These are phyloP conservation scores for Helichrysum umbraculigerum DNA, from an alignment of 129 eudicot species.

Conservation along the genomic window DNA sequence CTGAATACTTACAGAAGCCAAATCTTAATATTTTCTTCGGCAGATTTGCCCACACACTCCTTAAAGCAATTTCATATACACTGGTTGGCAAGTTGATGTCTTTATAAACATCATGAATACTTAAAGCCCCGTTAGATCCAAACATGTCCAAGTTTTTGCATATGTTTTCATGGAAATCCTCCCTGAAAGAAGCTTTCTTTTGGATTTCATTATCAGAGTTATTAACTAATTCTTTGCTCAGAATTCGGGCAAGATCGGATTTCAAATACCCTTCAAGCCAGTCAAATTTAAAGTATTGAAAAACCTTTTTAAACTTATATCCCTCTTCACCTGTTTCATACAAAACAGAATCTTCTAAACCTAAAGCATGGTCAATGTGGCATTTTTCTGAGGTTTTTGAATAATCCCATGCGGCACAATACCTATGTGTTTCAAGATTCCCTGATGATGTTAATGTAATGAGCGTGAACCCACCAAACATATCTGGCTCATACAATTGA, in stretches of 20 bases:
- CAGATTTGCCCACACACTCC: conserved; percentile 46
- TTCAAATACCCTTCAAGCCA: conserved; percentile 46
- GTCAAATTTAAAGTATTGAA: conserved; percentile 43
- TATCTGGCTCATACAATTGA: conserved; percentile 35
- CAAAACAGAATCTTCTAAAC: conserved; percentile 43
- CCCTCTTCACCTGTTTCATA: conserved; percentile 39
- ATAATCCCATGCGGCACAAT: conserved; percentile 53
- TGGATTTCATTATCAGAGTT: conserved; percentile 7
- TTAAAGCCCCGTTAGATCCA: conserved; percentile 27
- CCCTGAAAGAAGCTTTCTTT: conserved; percentile 16
- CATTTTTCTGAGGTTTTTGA: conserved; percentile 30
- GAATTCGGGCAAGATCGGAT: conserved; percentile 31
- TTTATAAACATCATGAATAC: conserved; percentile 36
- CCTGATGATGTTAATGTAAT: conserved; percentile 67
- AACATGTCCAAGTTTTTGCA: conserved; percentile 47
- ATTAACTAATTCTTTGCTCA: conserved; percentile 27
- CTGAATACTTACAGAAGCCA: conserved; percentile 47
- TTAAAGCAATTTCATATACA: conserved; percentile 57
- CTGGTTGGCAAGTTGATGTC: conserved; percentile 60
- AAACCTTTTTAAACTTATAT: conserved; percentile 40
- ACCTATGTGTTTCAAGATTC: conserved; percentile 59
- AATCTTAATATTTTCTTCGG: conserved; percentile 49
- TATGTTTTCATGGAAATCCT: conserved; percentile 46
- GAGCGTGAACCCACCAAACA: conserved; percentile 63
- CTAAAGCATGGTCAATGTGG: conserved; percentile 34